Percentiles rank a stretch among this genome's conserved stretches.
Conservation (phyloP, 495 filamentous ascomycete genomes). For the Cladorrhinum samala region DNA sequence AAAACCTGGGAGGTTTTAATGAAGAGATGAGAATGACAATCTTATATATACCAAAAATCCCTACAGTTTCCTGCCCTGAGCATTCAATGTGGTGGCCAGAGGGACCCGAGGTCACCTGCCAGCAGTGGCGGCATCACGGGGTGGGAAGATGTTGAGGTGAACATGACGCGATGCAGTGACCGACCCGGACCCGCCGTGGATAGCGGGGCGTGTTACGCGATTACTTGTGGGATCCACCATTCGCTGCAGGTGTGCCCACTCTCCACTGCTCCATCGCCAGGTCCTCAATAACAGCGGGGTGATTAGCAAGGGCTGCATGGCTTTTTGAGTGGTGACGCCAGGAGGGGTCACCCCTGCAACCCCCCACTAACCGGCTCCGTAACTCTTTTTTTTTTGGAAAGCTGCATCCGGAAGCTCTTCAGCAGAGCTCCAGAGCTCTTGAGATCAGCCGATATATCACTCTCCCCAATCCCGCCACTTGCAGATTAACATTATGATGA, state of each 20-base stretch:
- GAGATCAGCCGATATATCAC: neutral
- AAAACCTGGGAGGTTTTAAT: too few species aligned
- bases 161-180: too few species aligned
- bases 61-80: too few species aligned
- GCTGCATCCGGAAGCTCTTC: neutral
- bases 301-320: neutral
- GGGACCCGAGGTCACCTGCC: too few species aligned
- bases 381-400: neutral
- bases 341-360: neutral
- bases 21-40: too few species aligned
- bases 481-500: neutral
- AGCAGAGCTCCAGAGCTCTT: too few species aligned
- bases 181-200: neutral
- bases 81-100: too few species aligned
- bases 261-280: neutral
- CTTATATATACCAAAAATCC: too few species aligned
- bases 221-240: neutral
- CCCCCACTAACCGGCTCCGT: neutral
- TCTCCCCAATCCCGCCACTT: neutral
- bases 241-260: neutral
- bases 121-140: too few species aligned
- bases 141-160: too few species aligned
- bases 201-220: neutral
- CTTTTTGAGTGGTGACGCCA: neutral
- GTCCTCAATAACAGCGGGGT: slow-evolving; percentile 7